phyloP scores from a whole-genome alignment of 305 asterid genomes.

The Fraxinus angustifolia region DNA sequence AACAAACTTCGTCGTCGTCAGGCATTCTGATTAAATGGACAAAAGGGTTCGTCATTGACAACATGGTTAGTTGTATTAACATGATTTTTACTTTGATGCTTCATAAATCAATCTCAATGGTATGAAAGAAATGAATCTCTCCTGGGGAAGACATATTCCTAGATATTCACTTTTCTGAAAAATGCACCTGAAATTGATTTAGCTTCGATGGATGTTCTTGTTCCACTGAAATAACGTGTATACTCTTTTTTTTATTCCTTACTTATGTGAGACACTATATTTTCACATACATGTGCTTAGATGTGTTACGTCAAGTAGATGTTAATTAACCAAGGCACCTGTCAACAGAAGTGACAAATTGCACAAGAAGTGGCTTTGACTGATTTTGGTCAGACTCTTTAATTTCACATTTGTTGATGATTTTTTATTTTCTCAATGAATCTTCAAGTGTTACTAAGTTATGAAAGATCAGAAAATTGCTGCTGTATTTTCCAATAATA shows the following conservation, averaged over 20 bases:
- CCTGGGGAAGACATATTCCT: not conserved
- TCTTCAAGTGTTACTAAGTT: not conserved
- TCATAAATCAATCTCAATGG: slow-evolving; percentile 6
- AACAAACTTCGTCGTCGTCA: slow-evolving; percentile 62
- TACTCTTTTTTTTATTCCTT: not conserved
- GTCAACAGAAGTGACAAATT: not conserved
- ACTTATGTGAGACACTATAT: not conserved
- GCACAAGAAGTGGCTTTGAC: not conserved
- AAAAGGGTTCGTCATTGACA: slow-evolving; percentile 64
- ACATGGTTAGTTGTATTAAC: slow-evolving; percentile 51
- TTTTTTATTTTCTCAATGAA: not conserved
- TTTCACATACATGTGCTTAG: not conserved
- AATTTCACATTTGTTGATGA: not conserved
- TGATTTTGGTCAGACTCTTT: not conserved
- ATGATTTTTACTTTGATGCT: not conserved
- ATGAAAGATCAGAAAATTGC: not conserved
- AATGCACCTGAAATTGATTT: not conserved
- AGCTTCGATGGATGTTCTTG: not conserved
- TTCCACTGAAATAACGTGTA: not conserved
- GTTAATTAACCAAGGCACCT: not conserved
- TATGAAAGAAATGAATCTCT: slow-evolving; percentile 2
- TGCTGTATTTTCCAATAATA: not conserved
- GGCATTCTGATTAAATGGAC: slow-evolving; percentile 85
- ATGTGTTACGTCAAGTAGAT: not conserved
- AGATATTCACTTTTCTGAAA: not conserved